Conservation (phyloP, 2,329 filamentous ascomycete species). For the Epichloe hybrida region DNA sequence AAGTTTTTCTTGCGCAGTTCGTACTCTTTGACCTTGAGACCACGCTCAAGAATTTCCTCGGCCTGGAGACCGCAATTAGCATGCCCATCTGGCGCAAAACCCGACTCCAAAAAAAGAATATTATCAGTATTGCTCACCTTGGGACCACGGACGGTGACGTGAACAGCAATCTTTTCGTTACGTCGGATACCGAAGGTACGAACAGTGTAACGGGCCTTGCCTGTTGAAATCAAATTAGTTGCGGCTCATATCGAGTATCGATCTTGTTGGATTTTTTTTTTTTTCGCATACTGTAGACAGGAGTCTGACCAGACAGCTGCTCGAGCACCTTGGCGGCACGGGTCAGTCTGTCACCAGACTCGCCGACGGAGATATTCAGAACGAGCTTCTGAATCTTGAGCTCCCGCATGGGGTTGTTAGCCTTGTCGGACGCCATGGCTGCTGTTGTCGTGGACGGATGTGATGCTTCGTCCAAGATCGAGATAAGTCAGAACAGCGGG, state of each 20-base stretch:
- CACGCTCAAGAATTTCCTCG: conserved; percentile 99
- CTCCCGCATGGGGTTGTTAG: conserved; percentile 98
- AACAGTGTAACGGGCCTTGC: conserved; percentile 99
- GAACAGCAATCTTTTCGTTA: conserved; percentile 99
- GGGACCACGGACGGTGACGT: conserved; percentile 98
- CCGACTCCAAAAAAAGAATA: not conserved
- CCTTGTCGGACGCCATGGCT: conserved; percentile 59
- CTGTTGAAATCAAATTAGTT: conserved; percentile 28
- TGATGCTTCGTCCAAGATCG: conserved; percentile 22
- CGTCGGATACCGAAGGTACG: conserved; percentile 99
- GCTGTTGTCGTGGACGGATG: conserved; percentile 22
- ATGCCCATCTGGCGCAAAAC: not conserved
- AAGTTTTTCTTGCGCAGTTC: conserved; percentile 99
- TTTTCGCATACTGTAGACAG: conserved; percentile 76
- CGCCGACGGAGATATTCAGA: conserved; percentile 98
- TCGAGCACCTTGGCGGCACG: conserved; percentile 99
- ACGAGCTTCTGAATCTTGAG: conserved; percentile 99
- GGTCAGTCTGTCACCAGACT: conserved; percentile 99
- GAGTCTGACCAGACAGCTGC: conserved; percentile 98
- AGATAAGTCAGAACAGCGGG: conserved; percentile 12
- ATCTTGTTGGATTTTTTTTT: not conserved
- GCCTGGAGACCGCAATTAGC: conserved; percentile 39
- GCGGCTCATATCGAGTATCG: conserved; percentile 3
- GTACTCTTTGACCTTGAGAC: conserved; percentile 99
- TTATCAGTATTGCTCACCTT: conserved; percentile 30